A percentile compares a stretch with the other conserved stretches of the same genome.
These are phyloP conservation scores for Suhomyces yuchorum DNA, from an alignment of 1,139 yeast species.

Conservation along the genomic window DNA sequence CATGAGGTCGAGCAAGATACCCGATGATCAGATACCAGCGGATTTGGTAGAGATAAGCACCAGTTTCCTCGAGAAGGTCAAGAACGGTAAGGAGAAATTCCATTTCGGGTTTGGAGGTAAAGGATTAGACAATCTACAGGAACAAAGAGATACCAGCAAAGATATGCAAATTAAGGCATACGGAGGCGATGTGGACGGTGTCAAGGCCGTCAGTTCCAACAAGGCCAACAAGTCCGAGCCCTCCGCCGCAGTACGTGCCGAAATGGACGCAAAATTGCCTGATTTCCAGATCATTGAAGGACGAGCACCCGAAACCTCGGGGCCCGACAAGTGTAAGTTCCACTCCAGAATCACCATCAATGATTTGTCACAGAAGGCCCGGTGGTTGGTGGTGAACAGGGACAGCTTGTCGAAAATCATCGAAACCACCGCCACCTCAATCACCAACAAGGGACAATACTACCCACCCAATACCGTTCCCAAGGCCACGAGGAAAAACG, in stretches of 20 bases:
- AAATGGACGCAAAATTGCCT: slow-evolving; percentile 28
- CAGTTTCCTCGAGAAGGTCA: slow-evolving; percentile 61
- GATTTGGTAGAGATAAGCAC: slow-evolving; percentile 56
- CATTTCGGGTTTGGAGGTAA: slow-evolving; percentile 90
- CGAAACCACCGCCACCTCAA: slow-evolving; percentile 74
- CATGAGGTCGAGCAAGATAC: slow-evolving; percentile 54
- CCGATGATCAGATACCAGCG: slow-evolving; percentile 46
- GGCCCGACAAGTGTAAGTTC: slow-evolving; percentile 64
- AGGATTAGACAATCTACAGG: slow-evolving; percentile 82
- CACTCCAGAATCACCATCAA: slow-evolving; percentile 77
- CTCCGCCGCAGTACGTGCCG: slow-evolving; percentile 9
- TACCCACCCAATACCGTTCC: slow-evolving; percentile 62
- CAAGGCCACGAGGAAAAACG: slow-evolving; percentile 29
- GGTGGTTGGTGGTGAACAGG: slow-evolving; percentile 80
- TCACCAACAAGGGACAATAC: slow-evolving; percentile 81
- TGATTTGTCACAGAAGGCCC: slow-evolving; percentile 80
- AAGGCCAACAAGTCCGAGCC: neutral
- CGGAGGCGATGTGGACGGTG: slow-evolving; percentile 21
- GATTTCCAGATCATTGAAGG: slow-evolving; percentile 57
- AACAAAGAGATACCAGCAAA: slow-evolving; percentile 59
- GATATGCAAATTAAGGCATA: slow-evolving; percentile 49
- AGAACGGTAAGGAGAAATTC: slow-evolving; percentile 67
- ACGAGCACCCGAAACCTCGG: slow-evolving; percentile 58
- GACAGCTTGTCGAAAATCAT: slow-evolving; percentile 65
- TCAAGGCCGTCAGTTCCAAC: neutral